A percentile compares a stretch with the other conserved stretches of the same genome.
Evolutionary conservation across 2,329 filamentous ascomycete species (phyloP).

Genomic region (Hypomyces rosellus): DNA sequence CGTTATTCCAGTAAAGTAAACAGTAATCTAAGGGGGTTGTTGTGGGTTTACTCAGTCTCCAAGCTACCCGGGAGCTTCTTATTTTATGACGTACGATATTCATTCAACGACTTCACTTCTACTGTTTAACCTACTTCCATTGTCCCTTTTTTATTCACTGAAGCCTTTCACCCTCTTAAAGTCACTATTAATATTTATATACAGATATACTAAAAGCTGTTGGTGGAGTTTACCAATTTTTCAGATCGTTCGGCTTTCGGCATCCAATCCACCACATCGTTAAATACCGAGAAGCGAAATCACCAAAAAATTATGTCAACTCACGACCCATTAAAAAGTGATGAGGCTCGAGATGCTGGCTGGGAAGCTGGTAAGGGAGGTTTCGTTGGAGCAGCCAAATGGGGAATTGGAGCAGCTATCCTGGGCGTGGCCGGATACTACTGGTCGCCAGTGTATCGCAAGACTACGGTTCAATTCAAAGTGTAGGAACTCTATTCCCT

Average conservation of each 20-base stretch:
- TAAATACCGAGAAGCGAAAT: no score
- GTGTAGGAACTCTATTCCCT: constrained; percentile 47
- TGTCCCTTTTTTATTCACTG: no score
- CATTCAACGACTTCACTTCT: no score
- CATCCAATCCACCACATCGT: no score
- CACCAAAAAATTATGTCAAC: constrained; percentile 31
- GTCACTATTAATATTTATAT: no score
- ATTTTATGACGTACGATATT: constrained; percentile 15
- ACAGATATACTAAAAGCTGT: no score
- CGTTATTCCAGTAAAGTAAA: no score
- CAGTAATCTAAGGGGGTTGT: no score
- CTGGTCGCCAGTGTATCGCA: constrained; percentile 65
- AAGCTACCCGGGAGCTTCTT: constrained; percentile 10
- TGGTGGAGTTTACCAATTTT: no score
- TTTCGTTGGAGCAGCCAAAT: constrained; percentile 60
- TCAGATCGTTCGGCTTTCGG: no score
- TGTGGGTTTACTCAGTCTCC: neutral
- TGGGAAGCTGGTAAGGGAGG: constrained; percentile 67
- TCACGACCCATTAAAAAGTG: constrained; percentile 54
- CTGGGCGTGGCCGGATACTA: constrained; percentile 56
- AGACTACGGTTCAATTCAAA: constrained; percentile 70
- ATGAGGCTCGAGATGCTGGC: constrained; percentile 63
- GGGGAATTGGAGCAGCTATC: constrained; percentile 60
- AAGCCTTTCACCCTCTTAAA: no score
- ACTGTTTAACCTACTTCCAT: no score